These are phyloP conservation scores for Botrytis squamosa DNA, from an alignment of 2,329 filamentous ascomycete species.

Conservation along the genomic window DNA sequence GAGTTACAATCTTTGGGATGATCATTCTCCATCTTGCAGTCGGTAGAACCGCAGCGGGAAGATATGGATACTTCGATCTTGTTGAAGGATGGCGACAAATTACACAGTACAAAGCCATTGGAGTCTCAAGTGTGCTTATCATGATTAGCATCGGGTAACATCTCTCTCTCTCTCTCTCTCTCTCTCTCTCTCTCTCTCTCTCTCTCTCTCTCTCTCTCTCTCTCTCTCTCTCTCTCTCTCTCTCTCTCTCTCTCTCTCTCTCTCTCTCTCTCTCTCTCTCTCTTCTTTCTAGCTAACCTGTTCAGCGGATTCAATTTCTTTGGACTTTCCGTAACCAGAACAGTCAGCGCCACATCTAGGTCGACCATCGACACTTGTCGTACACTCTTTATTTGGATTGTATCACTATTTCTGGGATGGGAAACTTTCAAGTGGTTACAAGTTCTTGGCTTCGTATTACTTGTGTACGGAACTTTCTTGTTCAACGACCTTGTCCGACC, in stretches of 20 bases:
- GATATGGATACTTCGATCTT: slow-evolving; percentile 85
- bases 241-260: neutral
- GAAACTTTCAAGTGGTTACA: slow-evolving; percentile 98
- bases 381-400: slow-evolving; percentile 97
- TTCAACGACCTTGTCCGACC: slow-evolving; percentile 93
- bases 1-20: slow-evolving; percentile 76
- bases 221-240: neutral
- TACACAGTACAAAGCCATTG: slow-evolving; percentile 66
- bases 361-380: slow-evolving; percentile 97
- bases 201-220: neutral
- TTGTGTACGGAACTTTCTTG: slow-evolving; percentile 95
- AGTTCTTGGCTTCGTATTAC: slow-evolving; percentile 78
- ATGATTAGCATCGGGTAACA: slow-evolving; percentile 96
- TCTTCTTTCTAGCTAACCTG: slow-evolving; percentile 21
- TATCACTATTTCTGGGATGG: slow-evolving; percentile 90
- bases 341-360: slow-evolving; percentile 85
- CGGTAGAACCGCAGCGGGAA: slow-evolving; percentile 71
- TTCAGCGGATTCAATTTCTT: slow-evolving; percentile 96
- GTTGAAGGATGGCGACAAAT: slow-evolving; percentile 82
- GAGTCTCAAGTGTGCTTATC: slow-evolving; percentile 78
- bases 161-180: neutral
- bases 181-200: neutral
- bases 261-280: neutral
- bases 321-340: slow-evolving; percentile 86
- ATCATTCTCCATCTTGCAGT: slow-evolving; percentile 73